Percentiles rank a stretch among this genome's conserved stretches.
Conservation (phyloP, 495 filamentous ascomycete genomes). For the Talaromyces thailandensis region DNA sequence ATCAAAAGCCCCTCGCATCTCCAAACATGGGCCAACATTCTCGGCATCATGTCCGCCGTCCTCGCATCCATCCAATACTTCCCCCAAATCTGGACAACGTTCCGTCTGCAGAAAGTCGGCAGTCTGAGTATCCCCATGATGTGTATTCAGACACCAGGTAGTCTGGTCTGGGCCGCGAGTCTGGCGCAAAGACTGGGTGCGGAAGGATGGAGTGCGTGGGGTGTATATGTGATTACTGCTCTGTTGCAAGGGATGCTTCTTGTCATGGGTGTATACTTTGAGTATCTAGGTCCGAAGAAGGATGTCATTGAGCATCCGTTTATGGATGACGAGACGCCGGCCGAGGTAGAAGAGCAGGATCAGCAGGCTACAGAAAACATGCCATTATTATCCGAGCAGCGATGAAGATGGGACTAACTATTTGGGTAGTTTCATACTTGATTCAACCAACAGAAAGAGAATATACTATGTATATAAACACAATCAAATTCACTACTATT, state of each 20-base stretch:
- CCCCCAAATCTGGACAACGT: constrained; percentile 90
- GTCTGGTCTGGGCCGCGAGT: constrained; percentile 80
- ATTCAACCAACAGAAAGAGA: background rate
- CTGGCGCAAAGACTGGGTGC: constrained; percentile 69
- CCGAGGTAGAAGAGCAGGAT: constrained; percentile 8
- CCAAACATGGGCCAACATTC: constrained; percentile 68
- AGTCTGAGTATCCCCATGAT: constrained; percentile 96
- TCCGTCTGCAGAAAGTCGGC: constrained; percentile 69
- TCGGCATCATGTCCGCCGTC: constrained; percentile 68
- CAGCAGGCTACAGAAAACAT: constrained; percentile 39
- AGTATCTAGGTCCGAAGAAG: constrained; percentile 39
- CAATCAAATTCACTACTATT: background rate
- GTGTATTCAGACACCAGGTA: constrained; percentile 93
- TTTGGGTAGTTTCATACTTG: background rate
- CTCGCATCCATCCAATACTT: constrained; percentile 86
- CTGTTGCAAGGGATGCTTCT: constrained; percentile 77
- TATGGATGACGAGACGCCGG: background rate
- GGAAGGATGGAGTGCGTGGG: constrained; percentile 93
- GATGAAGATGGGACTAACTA: background rate
- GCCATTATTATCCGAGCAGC: constrained; percentile 29
- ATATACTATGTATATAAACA: background rate
- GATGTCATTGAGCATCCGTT: constrained; percentile 20
- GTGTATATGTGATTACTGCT: constrained; percentile 77
- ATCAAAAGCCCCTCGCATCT: constrained; percentile 48
- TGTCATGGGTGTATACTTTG: constrained; percentile 71